A percentile compares a stretch with the other conserved stretches of the same genome.
Conservation (phyloP, 805 yeast species). For the Pichia kluyveri region DNA sequence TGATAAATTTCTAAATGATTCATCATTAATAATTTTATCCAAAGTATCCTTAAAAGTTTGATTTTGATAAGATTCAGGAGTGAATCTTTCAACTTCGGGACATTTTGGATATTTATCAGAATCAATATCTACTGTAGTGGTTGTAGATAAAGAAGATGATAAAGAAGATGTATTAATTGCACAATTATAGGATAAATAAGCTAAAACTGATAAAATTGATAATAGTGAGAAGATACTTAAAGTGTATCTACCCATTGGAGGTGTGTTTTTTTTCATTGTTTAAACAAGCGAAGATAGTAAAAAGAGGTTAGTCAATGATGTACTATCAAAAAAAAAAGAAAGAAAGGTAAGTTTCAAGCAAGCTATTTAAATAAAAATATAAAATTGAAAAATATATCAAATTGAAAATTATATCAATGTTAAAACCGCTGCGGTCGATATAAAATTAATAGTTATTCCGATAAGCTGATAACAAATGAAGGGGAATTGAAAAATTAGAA, state of each 20-base stretch:
- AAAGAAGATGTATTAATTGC: background rate
- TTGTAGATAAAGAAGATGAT: background rate
- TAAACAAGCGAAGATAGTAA: no score
- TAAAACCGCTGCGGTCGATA: no score
- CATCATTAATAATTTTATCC: conserved; percentile 28
- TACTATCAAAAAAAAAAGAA: no score
- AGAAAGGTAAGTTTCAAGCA: no score
- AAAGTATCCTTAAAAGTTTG: conserved; percentile 23
- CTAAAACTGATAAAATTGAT: background rate
- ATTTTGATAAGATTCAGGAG: conserved; percentile 25
- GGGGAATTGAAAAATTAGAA: no score
- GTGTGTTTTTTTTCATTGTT: background rate
- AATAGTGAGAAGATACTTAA: background rate
- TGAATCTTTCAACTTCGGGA: conserved; percentile 12
- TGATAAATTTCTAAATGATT: conserved; percentile 30
- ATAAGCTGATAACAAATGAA: no score
- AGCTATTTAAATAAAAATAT: no score
- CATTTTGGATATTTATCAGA: conserved; percentile 3
- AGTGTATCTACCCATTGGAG: background rate
- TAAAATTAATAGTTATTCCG: no score
- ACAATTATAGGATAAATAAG: background rate
- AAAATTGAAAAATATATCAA: no score
- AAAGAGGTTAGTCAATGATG: no score
- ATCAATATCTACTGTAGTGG: background rate
- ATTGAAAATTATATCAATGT: no score